A percentile compares a stretch with the other conserved stretches of the same genome.
Conservation (phyloP, 108 stramenopile genomes). For the Cyclotella cryptica region DNA sequence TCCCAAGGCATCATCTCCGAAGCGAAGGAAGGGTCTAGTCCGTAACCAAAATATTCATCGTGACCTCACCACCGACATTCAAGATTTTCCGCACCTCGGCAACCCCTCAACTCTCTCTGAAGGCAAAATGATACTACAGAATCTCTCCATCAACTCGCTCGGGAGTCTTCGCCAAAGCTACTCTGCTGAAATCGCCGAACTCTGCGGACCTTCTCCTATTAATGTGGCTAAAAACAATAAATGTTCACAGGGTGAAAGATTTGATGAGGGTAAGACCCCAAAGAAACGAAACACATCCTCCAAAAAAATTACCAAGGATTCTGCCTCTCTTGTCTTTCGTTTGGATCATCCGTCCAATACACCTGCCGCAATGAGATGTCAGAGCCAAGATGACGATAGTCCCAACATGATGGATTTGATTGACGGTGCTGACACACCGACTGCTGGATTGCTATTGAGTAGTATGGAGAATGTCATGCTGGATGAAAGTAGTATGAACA, state of each 20-base stretch:
- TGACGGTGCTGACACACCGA: slow-evolving; percentile 46
- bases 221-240: slow-evolving; percentile 16
- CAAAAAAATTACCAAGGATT: slow-evolving; percentile 15
- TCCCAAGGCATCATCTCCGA: slow-evolving; percentile 36
- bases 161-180: slow-evolving; percentile 34
- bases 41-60: slow-evolving; percentile 38
- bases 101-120: slow-evolving; percentile 37
- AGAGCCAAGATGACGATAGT: slow-evolving; percentile 24
- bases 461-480: slow-evolving; percentile 58
- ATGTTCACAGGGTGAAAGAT: neutral
- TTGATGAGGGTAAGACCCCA: slow-evolving; percentile 40
- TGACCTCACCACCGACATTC: slow-evolving; percentile 4
- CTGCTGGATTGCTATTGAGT: slow-evolving; percentile 40
- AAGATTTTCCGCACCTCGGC: slow-evolving; percentile 17
- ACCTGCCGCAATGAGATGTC: slow-evolving; percentile 10
- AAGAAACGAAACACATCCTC: slow-evolving; percentile 49
- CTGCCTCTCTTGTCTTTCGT: slow-evolving; percentile 27
- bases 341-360: slow-evolving; percentile 23
- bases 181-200: slow-evolving; percentile 49
- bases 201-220: slow-evolving; percentile 40
- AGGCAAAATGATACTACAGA: slow-evolving; percentile 50
- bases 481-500: slow-evolving; percentile 76
- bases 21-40: slow-evolving; percentile 38
- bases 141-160: slow-evolving; percentile 43
- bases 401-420: slow-evolving; percentile 52